phyloP scores from a whole-genome alignment of 257 asterid species.

The Orobanche coerulescens region DNA sequence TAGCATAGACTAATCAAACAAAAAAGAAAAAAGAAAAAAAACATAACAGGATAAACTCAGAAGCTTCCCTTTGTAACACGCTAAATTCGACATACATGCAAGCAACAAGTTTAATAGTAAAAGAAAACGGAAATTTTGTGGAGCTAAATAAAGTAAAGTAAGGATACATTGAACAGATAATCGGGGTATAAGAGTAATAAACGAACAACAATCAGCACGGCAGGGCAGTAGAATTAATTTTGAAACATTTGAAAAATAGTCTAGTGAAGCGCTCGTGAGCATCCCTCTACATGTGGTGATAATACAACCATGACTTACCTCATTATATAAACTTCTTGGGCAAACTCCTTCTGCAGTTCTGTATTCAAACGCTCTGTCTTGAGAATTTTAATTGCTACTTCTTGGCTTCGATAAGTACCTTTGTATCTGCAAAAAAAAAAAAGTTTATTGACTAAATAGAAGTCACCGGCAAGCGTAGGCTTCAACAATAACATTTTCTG shows the following conservation, averaged over 20 bases:
- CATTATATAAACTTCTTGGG: constrained; percentile 95
- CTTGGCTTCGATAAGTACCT: constrained; percentile 81
- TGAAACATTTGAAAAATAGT: too few relatives aligned
- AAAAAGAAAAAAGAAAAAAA: neutral
- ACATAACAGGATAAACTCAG: neutral
- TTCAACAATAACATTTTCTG: constrained; percentile 2
- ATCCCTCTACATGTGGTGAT: neutral
- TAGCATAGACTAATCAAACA: constrained; percentile 17
- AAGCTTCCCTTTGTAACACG: neutral
- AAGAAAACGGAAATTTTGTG: neutral
- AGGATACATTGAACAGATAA: too few relatives aligned
- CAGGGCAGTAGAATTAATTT: too few relatives aligned
- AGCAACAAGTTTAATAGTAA: neutral
- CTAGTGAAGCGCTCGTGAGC: neutral
- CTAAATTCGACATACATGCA: neutral
- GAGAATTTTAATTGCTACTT: constrained; percentile 93
- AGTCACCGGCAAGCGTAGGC: constrained; percentile 16
- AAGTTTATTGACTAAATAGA: constrained; percentile 17
- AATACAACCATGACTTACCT: constrained; percentile 45
- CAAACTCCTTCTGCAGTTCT: constrained; percentile 89
- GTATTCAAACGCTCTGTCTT: constrained; percentile 75
- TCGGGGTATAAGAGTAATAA: too few relatives aligned
- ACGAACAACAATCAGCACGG: too few relatives aligned
- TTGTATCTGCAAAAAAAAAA: constrained; percentile 51
- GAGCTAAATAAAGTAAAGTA: neutral